Evolutionary conservation across 192 early-diverging fungal genomes (phyloP).

Genomic region (Gonapodya sp.): DNA sequence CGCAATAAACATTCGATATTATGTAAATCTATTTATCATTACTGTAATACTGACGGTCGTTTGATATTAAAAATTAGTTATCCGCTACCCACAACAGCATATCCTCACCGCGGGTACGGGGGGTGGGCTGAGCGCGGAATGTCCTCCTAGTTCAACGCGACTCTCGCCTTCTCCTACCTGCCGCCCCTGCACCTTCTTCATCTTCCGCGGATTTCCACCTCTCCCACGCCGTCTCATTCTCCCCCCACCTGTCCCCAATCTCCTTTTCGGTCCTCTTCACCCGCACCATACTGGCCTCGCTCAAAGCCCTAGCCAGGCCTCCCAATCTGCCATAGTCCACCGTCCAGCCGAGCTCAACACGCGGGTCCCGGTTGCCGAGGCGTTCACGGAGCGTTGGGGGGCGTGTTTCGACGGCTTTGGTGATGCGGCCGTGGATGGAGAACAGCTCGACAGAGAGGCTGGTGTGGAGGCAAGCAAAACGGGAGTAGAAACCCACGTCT

Average conservation of each 20-base stretch:
- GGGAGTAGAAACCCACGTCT: not conserved
- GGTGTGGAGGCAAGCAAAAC: not conserved
- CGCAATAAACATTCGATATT: no score
- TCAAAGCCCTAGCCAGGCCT: not conserved
- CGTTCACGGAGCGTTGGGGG: not conserved
- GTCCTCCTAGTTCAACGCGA: not conserved
- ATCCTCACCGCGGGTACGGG: no score
- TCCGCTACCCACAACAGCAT: no score
- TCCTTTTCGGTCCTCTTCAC: not conserved
- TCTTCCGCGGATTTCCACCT: not conserved
- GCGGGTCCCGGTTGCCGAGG: not conserved
- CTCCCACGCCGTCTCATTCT: not conserved
- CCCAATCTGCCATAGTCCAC: not conserved
- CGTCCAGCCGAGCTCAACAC: not conserved
- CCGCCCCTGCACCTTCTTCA: not conserved
- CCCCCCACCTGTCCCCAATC: not conserved
- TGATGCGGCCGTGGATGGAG: not conserved
- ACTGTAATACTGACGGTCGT: no score
- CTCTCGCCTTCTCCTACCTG: not conserved
- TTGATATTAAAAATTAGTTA: no score
- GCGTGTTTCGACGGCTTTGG: not conserved
- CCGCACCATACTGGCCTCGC: not conserved
- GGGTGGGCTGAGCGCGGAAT: no score
- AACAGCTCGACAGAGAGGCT: not conserved
- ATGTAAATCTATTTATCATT: no score